Conservation (phyloP, 1,284 basidiomycete genomes). For the Cutaneotrichosporon mucoides region DNA sequence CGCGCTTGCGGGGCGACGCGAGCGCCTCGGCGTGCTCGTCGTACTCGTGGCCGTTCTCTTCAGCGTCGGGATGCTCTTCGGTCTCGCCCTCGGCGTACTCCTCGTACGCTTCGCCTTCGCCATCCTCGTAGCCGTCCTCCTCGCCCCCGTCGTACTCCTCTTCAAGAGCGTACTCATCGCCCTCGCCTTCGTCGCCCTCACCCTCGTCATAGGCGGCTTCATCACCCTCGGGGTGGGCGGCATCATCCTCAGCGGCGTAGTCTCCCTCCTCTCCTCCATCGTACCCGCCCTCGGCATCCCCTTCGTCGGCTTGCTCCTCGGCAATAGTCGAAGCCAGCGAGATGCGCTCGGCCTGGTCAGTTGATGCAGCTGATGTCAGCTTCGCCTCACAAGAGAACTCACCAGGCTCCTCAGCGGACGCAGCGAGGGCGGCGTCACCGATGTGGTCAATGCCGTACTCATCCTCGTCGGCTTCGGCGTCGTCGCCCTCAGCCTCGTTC, state of each 20-base stretch:
- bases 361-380: not conserved
- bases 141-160: not conserved
- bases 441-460: slow-evolving; percentile 16
- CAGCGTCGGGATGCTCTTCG: not conserved
- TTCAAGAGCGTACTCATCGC: not conserved
- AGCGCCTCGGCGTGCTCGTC: not conserved
- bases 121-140: not conserved
- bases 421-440: slow-evolving; percentile 11
- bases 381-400: not conserved
- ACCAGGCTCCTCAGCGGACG: slow-evolving; percentile 7
- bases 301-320: not conserved
- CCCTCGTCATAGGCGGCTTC: not conserved
- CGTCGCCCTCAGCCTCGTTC: not conserved
- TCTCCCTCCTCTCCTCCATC: not conserved
- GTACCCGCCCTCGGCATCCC: not conserved
- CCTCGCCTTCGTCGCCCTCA: not conserved
- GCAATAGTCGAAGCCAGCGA: not conserved
- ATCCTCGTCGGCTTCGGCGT: slow-evolving; percentile 4
- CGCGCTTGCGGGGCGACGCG: slow-evolving; percentile 8
- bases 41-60: not conserved
- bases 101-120: slow-evolving; percentile 1
- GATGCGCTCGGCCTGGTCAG: not conserved
- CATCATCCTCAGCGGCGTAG: not conserved
- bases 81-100: slow-evolving; percentile 4
- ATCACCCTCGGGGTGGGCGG: not conserved